phyloP scores from a whole-genome alignment of 176 grass and related monocot species.

The Areca catechu region DNA sequence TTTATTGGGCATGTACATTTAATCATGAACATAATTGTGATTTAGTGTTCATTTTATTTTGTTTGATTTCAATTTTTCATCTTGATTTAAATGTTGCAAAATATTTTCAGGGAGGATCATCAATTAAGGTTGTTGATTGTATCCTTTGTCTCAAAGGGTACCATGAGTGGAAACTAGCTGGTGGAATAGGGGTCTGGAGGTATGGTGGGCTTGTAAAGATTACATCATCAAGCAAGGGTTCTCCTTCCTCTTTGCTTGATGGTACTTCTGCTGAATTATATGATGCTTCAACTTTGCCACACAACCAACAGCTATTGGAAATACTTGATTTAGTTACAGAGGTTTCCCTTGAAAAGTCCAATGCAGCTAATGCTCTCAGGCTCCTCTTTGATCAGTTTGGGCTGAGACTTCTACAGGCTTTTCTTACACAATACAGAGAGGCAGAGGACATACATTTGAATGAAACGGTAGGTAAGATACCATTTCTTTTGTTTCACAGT shows the following conservation, averaged over 20 bases:
- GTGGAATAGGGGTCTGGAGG: slow-evolving; percentile 74
- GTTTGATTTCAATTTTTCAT: too few relatives aligned
- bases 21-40: too few relatives aligned
- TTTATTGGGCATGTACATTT: too few relatives aligned
- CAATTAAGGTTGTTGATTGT: slow-evolving; percentile 81
- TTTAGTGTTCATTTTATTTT: too few relatives aligned
- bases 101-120: slow-evolving; percentile 54
- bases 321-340: slow-evolving; percentile 61
- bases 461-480: slow-evolving; percentile 78
- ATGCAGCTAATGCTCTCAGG: slow-evolving; percentile 33
- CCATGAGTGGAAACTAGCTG: slow-evolving; percentile 73
- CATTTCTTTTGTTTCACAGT: slow-evolving; percentile 17
- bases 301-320: slow-evolving; percentile 62
- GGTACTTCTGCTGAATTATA: slow-evolving; percentile 17
- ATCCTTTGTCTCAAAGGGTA: slow-evolving; percentile 83
- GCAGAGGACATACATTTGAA: slow-evolving; percentile 45
- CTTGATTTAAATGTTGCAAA: too few relatives aligned
- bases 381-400: slow-evolving; percentile 56
- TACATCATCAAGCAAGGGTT: slow-evolving; percentile 39
- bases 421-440: slow-evolving; percentile 53
- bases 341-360: slow-evolving; percentile 61
- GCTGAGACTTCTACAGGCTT: slow-evolving; percentile 45
- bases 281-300: slow-evolving; percentile 1
- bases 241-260: slow-evolving; percentile 28
- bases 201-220: slow-evolving; percentile 79